Evolutionary conservation across 352 stramenopile genomes (phyloP).

Genomic region (Phytophthora melonis): DNA sequence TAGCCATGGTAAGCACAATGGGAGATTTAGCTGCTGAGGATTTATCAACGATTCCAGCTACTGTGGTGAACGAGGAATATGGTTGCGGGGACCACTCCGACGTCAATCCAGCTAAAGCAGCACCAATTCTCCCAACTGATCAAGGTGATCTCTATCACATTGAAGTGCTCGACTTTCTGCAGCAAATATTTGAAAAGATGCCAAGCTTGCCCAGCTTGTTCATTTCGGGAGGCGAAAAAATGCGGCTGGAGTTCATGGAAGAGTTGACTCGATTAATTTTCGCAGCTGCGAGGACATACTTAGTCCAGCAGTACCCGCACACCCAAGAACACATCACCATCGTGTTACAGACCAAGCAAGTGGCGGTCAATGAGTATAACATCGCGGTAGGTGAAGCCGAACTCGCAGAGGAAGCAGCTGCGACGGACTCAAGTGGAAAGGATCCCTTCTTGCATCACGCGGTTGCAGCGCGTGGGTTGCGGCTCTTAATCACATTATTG

Average conservation of each 20-base stretch:
- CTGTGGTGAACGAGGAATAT: not conserved
- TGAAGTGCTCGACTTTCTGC: conserved; percentile 70
- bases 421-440: conserved; percentile 38
- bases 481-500: conserved; percentile 60
- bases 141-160: conserved; percentile 39
- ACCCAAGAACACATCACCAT: conserved; percentile 45
- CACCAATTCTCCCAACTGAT: conserved; percentile 1
- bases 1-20: conserved; percentile 38
- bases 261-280: conserved; percentile 63
- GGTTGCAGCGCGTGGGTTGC: conserved; percentile 46
- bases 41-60: not conserved
- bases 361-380: conserved; percentile 47
- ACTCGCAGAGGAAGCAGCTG: conserved; percentile 56
- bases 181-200: conserved; percentile 61
- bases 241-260: conserved; percentile 67
- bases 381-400: conserved; percentile 44
- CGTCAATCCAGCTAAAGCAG: not conserved
- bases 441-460: conserved; percentile 74
- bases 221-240: conserved; percentile 47
- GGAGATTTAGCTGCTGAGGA: conserved; percentile 13
- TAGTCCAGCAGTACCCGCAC: conserved; percentile 53
- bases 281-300: conserved; percentile 47
- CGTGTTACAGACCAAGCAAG: conserved; percentile 55
- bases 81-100: not conserved
- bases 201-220: conserved; percentile 48